Percentiles rank a stretch among this genome's conserved stretches.
These are phyloP conservation scores for Morella rubra DNA, from an alignment of 306 rosid species.

Conservation along the genomic window DNA sequence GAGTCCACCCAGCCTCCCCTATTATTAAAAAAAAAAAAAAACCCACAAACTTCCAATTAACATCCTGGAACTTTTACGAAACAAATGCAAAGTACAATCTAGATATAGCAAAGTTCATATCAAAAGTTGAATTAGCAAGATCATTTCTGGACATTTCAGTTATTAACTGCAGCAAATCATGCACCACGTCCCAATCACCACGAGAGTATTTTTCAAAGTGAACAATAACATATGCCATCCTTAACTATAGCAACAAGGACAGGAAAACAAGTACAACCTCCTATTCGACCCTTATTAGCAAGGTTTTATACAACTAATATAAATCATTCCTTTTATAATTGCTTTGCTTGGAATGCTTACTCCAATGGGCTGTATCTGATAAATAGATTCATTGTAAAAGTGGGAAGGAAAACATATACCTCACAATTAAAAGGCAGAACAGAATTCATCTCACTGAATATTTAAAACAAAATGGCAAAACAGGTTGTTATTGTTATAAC, in stretches of 20 bases:
- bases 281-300: neutral
- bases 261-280: neutral
- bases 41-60: constrained; percentile 26
- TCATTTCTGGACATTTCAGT: neutral
- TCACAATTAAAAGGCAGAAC: neutral
- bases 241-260: neutral
- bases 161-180: neutral
- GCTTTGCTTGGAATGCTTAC: neutral
- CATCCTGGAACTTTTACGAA: constrained; percentile 18
- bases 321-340: neutral
- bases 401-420: neutral
- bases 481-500: neutral
- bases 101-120: neutral
- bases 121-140: neutral
- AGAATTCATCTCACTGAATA: neutral
- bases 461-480: neutral
- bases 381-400: neutral
- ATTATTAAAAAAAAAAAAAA: constrained; percentile 27
- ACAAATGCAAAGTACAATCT: constrained; percentile 15
- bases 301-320: neutral
- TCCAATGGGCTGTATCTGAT: neutral
- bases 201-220: neutral
- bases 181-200: neutral
- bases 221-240: neutral
- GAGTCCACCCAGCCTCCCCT: constrained; percentile 98